These are phyloP conservation scores for Selenicereus undatus DNA, from an alignment of 148 eudicot genomes.

Conservation along the genomic window DNA sequence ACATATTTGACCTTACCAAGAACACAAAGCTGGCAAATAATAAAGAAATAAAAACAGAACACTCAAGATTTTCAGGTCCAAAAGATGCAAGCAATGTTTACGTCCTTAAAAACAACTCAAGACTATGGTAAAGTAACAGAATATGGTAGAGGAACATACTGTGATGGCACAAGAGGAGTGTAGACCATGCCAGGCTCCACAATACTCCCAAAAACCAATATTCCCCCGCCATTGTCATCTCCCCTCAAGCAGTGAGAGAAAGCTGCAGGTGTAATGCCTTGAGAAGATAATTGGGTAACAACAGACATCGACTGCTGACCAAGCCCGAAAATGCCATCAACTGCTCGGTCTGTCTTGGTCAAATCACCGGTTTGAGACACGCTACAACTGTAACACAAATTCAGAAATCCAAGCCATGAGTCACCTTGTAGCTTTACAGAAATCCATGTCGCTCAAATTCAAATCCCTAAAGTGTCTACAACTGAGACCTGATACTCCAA, in stretches of 20 bases:
- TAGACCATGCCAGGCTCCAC: conserved; percentile 90
- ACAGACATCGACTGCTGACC: conserved; percentile 96
- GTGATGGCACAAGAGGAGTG: conserved; percentile 86
- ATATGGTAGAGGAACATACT: conserved; percentile 47
- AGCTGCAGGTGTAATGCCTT: conserved; percentile 70
- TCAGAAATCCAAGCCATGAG: conserved; percentile 8
- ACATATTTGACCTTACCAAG: not conserved
- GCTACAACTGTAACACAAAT: conserved; percentile 64
- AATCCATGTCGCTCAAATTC: not conserved
- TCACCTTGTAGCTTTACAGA: not conserved
- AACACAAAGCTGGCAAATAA: not conserved
- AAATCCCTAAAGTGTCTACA: not conserved
- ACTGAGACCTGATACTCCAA: not conserved
- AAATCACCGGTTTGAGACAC: conserved; percentile 78
- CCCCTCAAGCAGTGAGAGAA: conserved; percentile 95
- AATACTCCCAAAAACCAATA: conserved; percentile 78
- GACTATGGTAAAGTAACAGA: not conserved
- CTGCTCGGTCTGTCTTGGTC: conserved; percentile 84
- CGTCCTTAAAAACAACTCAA: not conserved
- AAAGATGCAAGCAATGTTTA: not conserved
- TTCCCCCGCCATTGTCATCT: conserved; percentile 75
- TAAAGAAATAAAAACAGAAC: not conserved
- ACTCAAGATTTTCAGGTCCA: not conserved
- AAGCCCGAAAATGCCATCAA: conserved; percentile 95
- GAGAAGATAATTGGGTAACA: conserved; percentile 70